Evolutionary conservation across 75 land plant genomes (phyloP), one percentile per base, ranked within the genome.

Genomic region (Pinus taeda): DNA sequence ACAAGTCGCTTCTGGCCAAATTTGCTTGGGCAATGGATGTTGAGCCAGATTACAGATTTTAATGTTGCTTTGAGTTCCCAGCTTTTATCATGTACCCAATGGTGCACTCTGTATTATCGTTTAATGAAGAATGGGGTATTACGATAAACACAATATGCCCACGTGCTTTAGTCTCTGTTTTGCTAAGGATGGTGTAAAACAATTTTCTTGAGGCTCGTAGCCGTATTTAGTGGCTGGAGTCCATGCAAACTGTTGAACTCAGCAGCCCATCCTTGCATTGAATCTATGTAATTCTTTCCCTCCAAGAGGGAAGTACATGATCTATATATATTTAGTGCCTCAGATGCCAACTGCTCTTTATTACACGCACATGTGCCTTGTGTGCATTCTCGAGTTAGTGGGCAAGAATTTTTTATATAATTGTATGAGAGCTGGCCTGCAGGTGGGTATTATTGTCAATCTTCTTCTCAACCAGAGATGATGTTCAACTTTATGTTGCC

Each of bases 1-100:
- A 94, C 83, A 96, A 96, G 82, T 94, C 99, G 24, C 89, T 96
- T 65, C 90, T 94, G 73, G 94, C 95, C 17, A 96, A 96, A 78
- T 96, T 96, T 87, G 80, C 99, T 15, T 96, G 99, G 99, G 89
- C 99, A 71, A 96, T 96, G 99, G 96, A 96, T 65, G 97, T 90
- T 0, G 93, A 94, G 66, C 97, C 97, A 3, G 78, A 63, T 57
- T 96, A 86, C 92, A 88, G 97, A 74, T 96, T 96, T 80, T 96
- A 79, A 93, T 71, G 24, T 69, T 69, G 49, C 72, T 45, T 42
- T 69, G n/a, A 42, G 36, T 69, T 39, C 20, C 1, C 72, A 42
- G 13, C 18, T 37, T 36, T 49, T 65, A 20, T 33, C 18, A 36
- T 30, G 42, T 65, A 37, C 69, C 69, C 36, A 17, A 65, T 30